A percentile compares a stretch with the other conserved stretches of the same genome.
Conservation (phyloP, 306 rosid species). For the Datisca glomerata region DNA sequence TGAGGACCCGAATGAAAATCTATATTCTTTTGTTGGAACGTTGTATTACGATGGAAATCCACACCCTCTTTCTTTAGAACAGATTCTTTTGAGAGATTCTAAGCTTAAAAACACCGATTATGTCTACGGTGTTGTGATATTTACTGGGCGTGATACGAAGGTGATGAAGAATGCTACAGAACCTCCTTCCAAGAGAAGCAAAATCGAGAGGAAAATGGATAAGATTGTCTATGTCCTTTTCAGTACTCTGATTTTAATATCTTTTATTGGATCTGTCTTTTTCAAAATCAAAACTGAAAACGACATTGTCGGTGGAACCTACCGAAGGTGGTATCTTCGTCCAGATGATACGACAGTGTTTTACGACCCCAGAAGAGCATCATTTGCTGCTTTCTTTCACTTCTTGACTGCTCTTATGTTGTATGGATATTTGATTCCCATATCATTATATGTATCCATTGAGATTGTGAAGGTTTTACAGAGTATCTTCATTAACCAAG, state of each 20-base stretch:
- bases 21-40: conserved; percentile 74
- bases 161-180: conserved; percentile 81
- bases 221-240: conserved; percentile 72
- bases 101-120: conserved; percentile 82
- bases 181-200: conserved; percentile 92
- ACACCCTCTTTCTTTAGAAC: conserved; percentile 56
- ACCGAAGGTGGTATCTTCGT: conserved; percentile 72
- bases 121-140: conserved; percentile 57
- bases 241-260: conserved; percentile 51
- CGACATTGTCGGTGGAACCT: conserved; percentile 27
- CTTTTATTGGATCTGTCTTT: conserved; percentile 54
- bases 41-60: conserved; percentile 26
- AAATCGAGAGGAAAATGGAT: conserved; percentile 79
- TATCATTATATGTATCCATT: conserved; percentile 81
- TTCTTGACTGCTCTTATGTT: conserved; percentile 82
- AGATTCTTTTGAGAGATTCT: conserved; percentile 76
- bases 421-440: conserved; percentile 83
- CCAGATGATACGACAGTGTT: conserved; percentile 44
- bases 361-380: conserved; percentile 42
- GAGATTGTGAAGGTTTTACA: conserved; percentile 89
- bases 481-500: conserved; percentile 71
- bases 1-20: conserved; percentile 85
- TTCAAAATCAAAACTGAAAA: conserved; percentile 44
- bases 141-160: conserved; percentile 82
- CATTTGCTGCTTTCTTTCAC: conserved; percentile 51